Conservation (phyloP, 73 alveolate genomes). For the Tetrahymena thermophila region DNA sequence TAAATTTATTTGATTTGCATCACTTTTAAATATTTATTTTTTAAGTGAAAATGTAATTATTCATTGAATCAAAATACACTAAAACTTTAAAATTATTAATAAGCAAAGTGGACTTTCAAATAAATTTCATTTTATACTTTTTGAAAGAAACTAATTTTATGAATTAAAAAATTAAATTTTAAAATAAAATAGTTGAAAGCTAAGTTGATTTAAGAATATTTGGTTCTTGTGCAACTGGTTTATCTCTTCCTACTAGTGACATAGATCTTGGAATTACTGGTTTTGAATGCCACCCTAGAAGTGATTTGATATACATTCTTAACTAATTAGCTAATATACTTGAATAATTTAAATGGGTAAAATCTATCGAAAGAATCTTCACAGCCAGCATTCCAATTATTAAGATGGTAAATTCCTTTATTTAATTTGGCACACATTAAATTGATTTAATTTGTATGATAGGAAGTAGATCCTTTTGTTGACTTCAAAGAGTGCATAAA, state of each 20-base stretch:
- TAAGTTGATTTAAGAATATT: constrained; percentile 6
- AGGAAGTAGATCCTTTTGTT: background rate
- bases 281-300: constrained; percentile 14
- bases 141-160: too few species aligned
- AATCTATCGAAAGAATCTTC: background rate
- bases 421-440: background rate
- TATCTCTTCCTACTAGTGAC: constrained; percentile 27
- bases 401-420: background rate
- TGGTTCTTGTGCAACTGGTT: constrained; percentile 48
- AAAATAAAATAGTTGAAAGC: background rate
- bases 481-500: background rate
- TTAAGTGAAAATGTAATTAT: too few species aligned
- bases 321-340: background rate
- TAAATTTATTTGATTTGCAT: too few species aligned
- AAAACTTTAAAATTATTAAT: too few species aligned
- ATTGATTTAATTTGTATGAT: background rate
- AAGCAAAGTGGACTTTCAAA: too few species aligned
- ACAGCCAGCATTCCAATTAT: background rate
- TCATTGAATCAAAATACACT: too few species aligned
- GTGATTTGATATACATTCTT: background rate
- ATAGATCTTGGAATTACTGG: constrained; percentile 45
- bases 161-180: background rate
- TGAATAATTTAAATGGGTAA: constrained; percentile 33
- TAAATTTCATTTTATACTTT: too few species aligned
- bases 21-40: too few species aligned